Percentiles rank a stretch among this genome's conserved stretches.
phyloP scores from a whole-genome alignment of 495 filamentous ascomycete species.

The Aspergillus kassunensis region DNA sequence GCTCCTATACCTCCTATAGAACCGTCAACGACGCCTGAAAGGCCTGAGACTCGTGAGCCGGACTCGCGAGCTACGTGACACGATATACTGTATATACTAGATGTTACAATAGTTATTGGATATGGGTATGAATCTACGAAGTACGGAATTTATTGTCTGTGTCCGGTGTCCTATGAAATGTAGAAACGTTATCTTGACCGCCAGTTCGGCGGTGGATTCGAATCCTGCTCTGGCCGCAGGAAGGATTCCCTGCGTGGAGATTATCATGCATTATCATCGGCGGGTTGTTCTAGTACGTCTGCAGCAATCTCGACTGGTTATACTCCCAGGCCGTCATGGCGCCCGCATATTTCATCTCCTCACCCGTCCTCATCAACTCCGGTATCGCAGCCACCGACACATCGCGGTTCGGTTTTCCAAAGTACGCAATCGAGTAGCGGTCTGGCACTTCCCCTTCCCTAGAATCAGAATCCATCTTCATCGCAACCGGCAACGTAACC shows the following conservation, averaged over 20 bases:
- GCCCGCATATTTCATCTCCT: slow-evolving; percentile 13
- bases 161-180: no score
- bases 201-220: not conserved
- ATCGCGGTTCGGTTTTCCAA: slow-evolving; percentile 28
- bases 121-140: no score
- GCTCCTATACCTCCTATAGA: no score
- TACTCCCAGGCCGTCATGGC: slow-evolving; percentile 33
- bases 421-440: slow-evolving; percentile 33
- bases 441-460: slow-evolving; percentile 13
- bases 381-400: slow-evolving; percentile 17
- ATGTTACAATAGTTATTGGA: no score
- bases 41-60: no score
- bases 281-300: slow-evolving; percentile 3
- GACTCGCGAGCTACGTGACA: slow-evolving; percentile 9
- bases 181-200: not conserved
- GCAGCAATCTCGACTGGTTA: slow-evolving; percentile 14
- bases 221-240: not conserved
- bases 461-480: not conserved
- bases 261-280: not conserved
- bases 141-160: no score
- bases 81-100: slow-evolving; percentile 7
- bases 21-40: not conserved
- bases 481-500: slow-evolving; percentile 14
- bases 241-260: not conserved
- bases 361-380: slow-evolving; percentile 1